Base-by-base conservation (phyloP, 768 basidiomycete genomes). In the Kwoniella pini region DNA sequence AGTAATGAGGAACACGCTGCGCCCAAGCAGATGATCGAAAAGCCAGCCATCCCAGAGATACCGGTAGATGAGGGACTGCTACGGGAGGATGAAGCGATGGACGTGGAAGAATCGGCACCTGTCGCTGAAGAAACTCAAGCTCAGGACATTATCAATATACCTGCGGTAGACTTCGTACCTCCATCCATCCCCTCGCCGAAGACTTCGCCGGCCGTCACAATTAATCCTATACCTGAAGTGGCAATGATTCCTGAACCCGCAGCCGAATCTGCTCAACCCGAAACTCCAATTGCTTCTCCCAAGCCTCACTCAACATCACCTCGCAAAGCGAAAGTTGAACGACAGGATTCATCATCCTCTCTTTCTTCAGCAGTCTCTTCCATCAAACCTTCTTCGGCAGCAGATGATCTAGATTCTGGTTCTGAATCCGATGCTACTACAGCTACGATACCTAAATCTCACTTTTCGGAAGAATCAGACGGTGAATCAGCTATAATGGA, bases 341-440 rank as follows among this genome's bases (percentile, higher is more conserved):
- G 48, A 26, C 36, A 38, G 15, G 45, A 26, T 24, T 62, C 57
- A 17, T 65, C 64, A 7, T 65, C 63, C 4, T 65, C 65, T 6
- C 48, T 57, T n/a, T 57, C 57, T n/a, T 60, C 62, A 9, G 62
- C 50, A 9, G 24, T 57, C 11, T 52, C 60, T 12, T 48, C 56
- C 3, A 54, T 54, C 50, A 55, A 60, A 17, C 58, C 49, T 28
- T 30, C 55, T 10, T 26, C 42, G n/a, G n/a, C n/a, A n/a, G 28
- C 27, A 2, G 62, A 58, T 19, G 42, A 64, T 49, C 27, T 50
- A 9, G 54, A 69, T 22, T 65, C 68, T 12, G 72, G 64, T 9
- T 55, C 60, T 12, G 50, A 59, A 21, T 70, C 70, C 0, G 70
- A 71, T 40, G 64, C 68, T 10, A 71, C 72, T 7, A 66, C 70